These are phyloP conservation scores for Raffaelea albimanens DNA, from an alignment of 2,329 filamentous ascomycete genomes.

Conservation along the genomic window DNA sequence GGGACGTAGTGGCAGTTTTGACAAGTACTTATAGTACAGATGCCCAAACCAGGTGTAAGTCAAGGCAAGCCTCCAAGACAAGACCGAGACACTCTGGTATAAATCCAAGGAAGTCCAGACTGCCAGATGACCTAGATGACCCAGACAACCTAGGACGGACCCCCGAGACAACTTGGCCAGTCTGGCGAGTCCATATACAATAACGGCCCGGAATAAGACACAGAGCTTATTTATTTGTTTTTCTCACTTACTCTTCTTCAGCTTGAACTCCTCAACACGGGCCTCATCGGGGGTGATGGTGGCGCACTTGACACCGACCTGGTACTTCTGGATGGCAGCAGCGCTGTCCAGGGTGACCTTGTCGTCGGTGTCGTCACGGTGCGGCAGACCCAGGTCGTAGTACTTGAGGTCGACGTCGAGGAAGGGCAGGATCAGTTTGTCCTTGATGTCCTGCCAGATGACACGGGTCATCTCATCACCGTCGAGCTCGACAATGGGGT, in stretches of 20 bases:
- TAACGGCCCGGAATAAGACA: no score
- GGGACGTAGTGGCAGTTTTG: no score
- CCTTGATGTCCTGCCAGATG: slow-evolving; percentile 99
- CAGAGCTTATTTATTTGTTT: no score
- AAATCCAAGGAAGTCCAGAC: no score
- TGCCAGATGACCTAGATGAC: no score
- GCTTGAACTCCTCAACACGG: slow-evolving; percentile 93
- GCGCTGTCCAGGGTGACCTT: slow-evolving; percentile 92
- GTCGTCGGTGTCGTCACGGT: slow-evolving; percentile 93
- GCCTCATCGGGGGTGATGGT: slow-evolving; percentile 98
- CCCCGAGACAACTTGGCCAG: no score
- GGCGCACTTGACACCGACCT: slow-evolving; percentile 96
- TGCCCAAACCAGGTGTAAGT: no score
- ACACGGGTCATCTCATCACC: slow-evolving; percentile 95
- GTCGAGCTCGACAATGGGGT: slow-evolving; percentile 95
- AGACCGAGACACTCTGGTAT: no score
- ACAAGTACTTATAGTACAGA: no score
- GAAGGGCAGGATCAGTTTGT: slow-evolving; percentile 95
- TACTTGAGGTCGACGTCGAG: slow-evolving; percentile 98
- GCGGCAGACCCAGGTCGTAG: slow-evolving; percentile 87
- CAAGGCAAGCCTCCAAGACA: no score
- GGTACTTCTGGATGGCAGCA: slow-evolving; percentile 98
- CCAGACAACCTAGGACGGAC: no score
- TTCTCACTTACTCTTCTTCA: slow-evolving; percentile 86
- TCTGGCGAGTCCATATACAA: no score